Percentiles rank a stretch among this genome's conserved stretches.
Evolutionary conservation across 352 stramenopile species (phyloP).

Genomic region (Elongisporangium undulatum): DNA sequence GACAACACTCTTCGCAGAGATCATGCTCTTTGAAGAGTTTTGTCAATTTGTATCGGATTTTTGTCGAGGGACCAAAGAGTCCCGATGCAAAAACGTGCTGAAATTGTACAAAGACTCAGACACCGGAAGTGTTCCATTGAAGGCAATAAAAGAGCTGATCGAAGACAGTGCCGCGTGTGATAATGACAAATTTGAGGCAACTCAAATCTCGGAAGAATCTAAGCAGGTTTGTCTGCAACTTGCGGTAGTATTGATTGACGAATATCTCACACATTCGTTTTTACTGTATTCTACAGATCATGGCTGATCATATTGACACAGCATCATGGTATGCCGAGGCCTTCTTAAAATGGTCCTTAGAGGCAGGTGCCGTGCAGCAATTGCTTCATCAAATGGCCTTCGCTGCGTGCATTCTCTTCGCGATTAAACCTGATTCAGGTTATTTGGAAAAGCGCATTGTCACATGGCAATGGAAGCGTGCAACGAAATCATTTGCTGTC

Average conservation of each 20-base stretch:
- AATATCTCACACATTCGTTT: slow-evolving; percentile 1
- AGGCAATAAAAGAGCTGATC: slow-evolving; percentile 41
- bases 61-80: slow-evolving; percentile 42
- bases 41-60: slow-evolving; percentile 77
- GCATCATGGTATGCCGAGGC: slow-evolving; percentile 26
- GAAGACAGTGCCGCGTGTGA: slow-evolving; percentile 22
- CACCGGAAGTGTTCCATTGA: slow-evolving; percentile 24
- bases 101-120: slow-evolving; percentile 41
- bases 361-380: slow-evolving; percentile 33
- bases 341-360: slow-evolving; percentile 48
- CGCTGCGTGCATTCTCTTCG: slow-evolving; percentile 68
- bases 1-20: slow-evolving; percentile 29
- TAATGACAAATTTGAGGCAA: no score
- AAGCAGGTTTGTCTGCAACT: neutral
- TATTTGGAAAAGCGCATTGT: slow-evolving; percentile 69
- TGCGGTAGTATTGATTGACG: neutral
- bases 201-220: neutral
- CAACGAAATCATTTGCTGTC: slow-evolving; percentile 31
- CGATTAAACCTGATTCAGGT: slow-evolving; percentile 63
- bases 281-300: neutral
- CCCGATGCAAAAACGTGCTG: slow-evolving; percentile 49
- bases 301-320: neutral
- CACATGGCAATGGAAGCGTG: slow-evolving; percentile 67
- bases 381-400: slow-evolving; percentile 73
- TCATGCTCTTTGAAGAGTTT: slow-evolving; percentile 81